Conservation (phyloP, 768 basidiomycete genomes). For the Boletus coccyginus region DNA sequence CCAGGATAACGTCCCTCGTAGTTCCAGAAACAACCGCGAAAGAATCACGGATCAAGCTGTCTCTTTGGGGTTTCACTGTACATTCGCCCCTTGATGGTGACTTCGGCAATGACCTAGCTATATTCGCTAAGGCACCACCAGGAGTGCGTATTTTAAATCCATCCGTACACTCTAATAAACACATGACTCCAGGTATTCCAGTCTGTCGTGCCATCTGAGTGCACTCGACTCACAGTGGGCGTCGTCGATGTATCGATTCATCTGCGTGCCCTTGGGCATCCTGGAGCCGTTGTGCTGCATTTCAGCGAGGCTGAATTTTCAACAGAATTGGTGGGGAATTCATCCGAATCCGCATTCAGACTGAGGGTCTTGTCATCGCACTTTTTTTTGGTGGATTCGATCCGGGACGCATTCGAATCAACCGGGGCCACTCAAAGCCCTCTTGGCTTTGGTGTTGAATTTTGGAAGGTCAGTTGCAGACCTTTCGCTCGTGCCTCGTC, state of each 20-base stretch:
- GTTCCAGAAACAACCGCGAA: slow-evolving; percentile 65
- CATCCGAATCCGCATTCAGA: slow-evolving; percentile 51
- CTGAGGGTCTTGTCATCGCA: slow-evolving; percentile 48
- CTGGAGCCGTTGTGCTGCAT: slow-evolving; percentile 66
- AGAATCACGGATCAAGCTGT: slow-evolving; percentile 70
- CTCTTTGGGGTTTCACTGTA: slow-evolving; percentile 61
- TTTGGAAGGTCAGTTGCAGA: slow-evolving; percentile 63
- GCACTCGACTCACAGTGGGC: slow-evolving; percentile 67
- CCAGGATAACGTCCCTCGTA: slow-evolving; percentile 64
- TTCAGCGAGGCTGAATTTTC: slow-evolving; percentile 64
- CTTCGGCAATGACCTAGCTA: slow-evolving; percentile 59
- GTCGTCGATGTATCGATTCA: slow-evolving; percentile 67
- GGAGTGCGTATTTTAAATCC: slow-evolving; percentile 56
- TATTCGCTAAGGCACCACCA: slow-evolving; percentile 79
- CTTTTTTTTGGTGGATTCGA: slow-evolving; percentile 54
- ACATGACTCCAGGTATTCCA: slow-evolving; percentile 69
- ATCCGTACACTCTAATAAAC: not conserved
- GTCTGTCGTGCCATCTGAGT: slow-evolving; percentile 86
- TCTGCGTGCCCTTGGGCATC: slow-evolving; percentile 51
- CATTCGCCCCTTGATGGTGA: slow-evolving; percentile 58
- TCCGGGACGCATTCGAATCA: slow-evolving; percentile 31
- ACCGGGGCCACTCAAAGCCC: slow-evolving; percentile 18
- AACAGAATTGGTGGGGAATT: slow-evolving; percentile 71
- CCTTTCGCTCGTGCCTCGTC: not conserved
- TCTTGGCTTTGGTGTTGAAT: slow-evolving; percentile 36